phyloP scores from a whole-genome alignment of 352 stramenopile genomes.

The Pelagophyceae sp. region DNA sequence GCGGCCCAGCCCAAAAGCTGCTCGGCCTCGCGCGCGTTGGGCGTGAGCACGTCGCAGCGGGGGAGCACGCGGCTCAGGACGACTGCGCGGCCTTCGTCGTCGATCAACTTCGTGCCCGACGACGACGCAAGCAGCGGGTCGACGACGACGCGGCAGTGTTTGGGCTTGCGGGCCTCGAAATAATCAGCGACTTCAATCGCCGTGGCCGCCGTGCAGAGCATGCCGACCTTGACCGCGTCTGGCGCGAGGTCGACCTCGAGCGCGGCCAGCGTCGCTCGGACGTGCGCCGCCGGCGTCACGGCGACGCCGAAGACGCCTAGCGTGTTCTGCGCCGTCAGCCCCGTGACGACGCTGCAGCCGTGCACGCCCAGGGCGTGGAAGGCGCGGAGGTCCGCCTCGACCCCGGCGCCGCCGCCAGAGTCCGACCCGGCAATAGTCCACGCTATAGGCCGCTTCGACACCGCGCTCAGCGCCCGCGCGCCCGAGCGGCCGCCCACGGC shows the following conservation, averaged over 20 bases:
- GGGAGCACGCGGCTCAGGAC: constrained; percentile 72
- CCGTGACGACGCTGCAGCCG: constrained; percentile 72
- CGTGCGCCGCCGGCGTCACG: constrained; percentile 57
- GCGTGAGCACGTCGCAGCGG: constrained; percentile 71
- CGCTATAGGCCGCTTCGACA: constrained; percentile 52
- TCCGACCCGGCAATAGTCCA: constrained; percentile 84
- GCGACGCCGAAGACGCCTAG: constrained; percentile 54
- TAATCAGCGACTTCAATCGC: constrained; percentile 56
- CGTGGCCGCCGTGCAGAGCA: constrained; percentile 71
- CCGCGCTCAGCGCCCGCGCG: too few relatives aligned
- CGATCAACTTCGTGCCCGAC: constrained; percentile 64
- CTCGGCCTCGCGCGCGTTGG: constrained; percentile 84
- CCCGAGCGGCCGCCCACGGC: too few relatives aligned
- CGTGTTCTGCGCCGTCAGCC: constrained; percentile 75
- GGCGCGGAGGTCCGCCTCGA: constrained; percentile 83
- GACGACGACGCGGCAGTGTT: constrained; percentile 60
- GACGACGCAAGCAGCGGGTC: constrained; percentile 87
- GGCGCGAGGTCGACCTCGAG: constrained; percentile 74
- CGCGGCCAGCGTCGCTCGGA: constrained; percentile 65
- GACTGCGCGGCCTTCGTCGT: constrained; percentile 54
- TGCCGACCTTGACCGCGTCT: constrained; percentile 79
- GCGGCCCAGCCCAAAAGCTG: constrained; percentile 55
- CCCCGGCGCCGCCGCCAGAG: constrained; percentile 74
- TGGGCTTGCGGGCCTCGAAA: constrained; percentile 44
- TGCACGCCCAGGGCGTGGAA: constrained; percentile 70